phyloP scores from a whole-genome alignment of 768 basidiomycete species.

The Leccinum variicolor region DNA sequence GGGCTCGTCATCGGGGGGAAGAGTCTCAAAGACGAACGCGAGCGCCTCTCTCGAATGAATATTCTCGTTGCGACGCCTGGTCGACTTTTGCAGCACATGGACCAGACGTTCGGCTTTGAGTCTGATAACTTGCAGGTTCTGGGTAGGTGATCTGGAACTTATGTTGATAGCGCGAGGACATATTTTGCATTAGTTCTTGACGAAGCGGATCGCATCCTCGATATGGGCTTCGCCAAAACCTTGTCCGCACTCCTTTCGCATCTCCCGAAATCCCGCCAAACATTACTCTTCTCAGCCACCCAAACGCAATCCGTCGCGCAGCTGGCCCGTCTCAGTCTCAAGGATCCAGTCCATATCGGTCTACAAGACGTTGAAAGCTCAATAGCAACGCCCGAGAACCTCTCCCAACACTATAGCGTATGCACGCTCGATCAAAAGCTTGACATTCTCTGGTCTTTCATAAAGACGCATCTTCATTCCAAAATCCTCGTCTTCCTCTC shows the following conservation, averaged over 20 bases:
- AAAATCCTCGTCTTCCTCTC: conserved; percentile 95
- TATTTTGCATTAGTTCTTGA: conserved; percentile 66
- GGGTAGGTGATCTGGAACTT: conserved; percentile 45
- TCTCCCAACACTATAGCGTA: conserved; percentile 88
- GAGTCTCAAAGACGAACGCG: conserved; percentile 88
- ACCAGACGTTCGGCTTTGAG: conserved; percentile 95
- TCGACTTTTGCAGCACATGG: conserved; percentile 94
- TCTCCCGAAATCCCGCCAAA: conserved; percentile 89
- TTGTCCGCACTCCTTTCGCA: conserved; percentile 89
- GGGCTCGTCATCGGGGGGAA: conserved; percentile 97
- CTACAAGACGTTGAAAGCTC: conserved; percentile 45
- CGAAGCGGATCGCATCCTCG: conserved; percentile 94
- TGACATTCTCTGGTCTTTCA: conserved; percentile 89
- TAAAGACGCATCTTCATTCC: conserved; percentile 87
- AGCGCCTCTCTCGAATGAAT: conserved; percentile 90
- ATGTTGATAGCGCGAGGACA: not conserved
- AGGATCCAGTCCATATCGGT: conserved; percentile 74
- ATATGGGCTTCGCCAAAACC: conserved; percentile 92
- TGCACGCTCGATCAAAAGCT: conserved; percentile 85
- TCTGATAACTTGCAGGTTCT: conserved; percentile 88
- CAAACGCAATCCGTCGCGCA: conserved; percentile 89
- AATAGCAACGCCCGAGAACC: conserved; percentile 62
- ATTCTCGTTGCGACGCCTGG: conserved; percentile 98
- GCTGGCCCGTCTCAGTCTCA: conserved; percentile 85
- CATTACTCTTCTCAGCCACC: conserved; percentile 94